Percentiles rank a stretch among this genome's conserved stretches.
Evolutionary conservation across 441 rosid genomes (phyloP).

Genomic region (Eruca vesicaria): DNA sequence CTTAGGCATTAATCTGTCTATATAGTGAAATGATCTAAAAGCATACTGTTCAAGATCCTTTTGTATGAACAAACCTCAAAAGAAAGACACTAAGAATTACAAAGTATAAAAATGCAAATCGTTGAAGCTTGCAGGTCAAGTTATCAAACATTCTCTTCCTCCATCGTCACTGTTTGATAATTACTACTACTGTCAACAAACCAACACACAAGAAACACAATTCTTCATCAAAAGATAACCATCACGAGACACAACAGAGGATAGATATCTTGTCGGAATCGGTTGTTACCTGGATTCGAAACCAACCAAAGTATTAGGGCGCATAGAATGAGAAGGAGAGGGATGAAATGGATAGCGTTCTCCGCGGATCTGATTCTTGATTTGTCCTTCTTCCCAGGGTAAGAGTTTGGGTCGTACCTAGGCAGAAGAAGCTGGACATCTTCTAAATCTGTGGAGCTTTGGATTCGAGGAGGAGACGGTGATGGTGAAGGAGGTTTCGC

Average conservation of each 20-base stretch:
- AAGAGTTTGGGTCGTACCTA: not conserved
- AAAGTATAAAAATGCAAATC: not conserved
- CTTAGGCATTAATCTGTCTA: not conserved
- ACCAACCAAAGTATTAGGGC: slow-evolving; percentile 70
- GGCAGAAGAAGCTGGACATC: not conserved
- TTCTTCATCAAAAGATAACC: not conserved
- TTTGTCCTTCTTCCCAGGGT: not conserved
- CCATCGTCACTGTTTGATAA: not conserved
- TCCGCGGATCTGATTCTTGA: slow-evolving; percentile 40
- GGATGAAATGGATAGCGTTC: slow-evolving; percentile 80
- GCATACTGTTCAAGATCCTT: not conserved
- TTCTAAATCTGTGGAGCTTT: not conserved
- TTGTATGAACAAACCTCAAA: not conserved
- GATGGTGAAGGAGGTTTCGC: not conserved
- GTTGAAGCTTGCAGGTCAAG: not conserved
- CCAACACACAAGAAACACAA: not conserved
- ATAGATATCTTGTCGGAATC: not conserved
- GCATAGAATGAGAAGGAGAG: slow-evolving; percentile 59
- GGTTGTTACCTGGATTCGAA: not conserved
- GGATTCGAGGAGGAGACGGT: not conserved
- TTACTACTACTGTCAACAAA: not conserved
- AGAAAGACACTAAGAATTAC: slow-evolving; percentile 3
- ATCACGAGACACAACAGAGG: not conserved
- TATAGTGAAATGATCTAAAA: not conserved
- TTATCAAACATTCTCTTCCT: not conserved